phyloP scores from a whole-genome alignment of 495 filamentous ascomycete species.

The Podospora pseudoanserina region DNA sequence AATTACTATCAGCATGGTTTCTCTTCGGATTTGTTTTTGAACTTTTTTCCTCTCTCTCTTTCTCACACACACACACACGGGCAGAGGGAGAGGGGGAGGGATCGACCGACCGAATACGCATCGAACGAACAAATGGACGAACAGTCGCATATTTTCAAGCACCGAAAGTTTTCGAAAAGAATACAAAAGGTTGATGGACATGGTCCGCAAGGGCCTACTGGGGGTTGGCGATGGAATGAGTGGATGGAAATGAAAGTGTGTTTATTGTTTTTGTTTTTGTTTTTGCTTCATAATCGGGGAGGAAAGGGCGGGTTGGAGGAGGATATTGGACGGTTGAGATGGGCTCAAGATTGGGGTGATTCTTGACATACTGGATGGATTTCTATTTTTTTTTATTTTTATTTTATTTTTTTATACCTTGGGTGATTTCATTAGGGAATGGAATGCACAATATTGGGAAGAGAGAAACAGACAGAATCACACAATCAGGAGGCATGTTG shows the following conservation, averaged over 20 bases:
- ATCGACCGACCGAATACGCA: not conserved
- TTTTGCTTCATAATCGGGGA: not conserved
- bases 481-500: not conserved
- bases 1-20: not conserved
- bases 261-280: not conserved
- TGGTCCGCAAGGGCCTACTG: slow-evolving; percentile 1
- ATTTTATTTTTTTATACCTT: not conserved
- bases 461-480: not conserved
- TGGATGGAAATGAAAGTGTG: not conserved
- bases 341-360: no score
- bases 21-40: slow-evolving; percentile 1
- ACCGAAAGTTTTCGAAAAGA: slow-evolving; percentile 1
- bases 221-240: not conserved
- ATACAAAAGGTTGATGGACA: not conserved
- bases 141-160: not conserved
- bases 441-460: not conserved
- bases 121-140: not conserved
- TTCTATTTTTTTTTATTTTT: not conserved
- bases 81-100: no score
- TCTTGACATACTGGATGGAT: not conserved
- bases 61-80: not conserved
- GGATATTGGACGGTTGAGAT: no score
- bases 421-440: not conserved
- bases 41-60: not conserved
- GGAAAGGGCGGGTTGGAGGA: not conserved